Evolutionary conservation across 768 basidiomycete genomes (phyloP).

Genomic region (Mycena maculata): DNA sequence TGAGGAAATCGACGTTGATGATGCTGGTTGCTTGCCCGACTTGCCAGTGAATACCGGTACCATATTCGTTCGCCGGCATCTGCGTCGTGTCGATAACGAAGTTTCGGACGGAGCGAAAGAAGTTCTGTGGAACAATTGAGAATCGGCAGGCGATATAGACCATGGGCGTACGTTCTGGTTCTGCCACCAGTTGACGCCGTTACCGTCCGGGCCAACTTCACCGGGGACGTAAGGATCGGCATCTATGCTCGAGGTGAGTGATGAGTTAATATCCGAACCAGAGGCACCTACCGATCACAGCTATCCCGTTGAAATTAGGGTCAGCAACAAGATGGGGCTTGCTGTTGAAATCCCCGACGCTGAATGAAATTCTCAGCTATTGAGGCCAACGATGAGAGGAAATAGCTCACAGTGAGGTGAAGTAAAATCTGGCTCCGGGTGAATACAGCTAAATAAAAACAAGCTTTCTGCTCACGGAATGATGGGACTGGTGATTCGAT

Average conservation of each 20-base stretch:
- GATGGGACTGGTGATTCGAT: slow-evolving; percentile 16
- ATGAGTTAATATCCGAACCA: background rate
- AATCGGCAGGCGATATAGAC: background rate
- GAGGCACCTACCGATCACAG: slow-evolving; percentile 44
- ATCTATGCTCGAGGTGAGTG: slow-evolving; percentile 3
- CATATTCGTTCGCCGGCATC: slow-evolving; percentile 45
- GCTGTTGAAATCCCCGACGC: slow-evolving; percentile 12
- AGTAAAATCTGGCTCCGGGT: slow-evolving; percentile 4
- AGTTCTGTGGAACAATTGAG: background rate
- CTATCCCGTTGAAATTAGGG: slow-evolving; percentile 45
- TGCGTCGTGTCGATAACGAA: slow-evolving; percentile 54
- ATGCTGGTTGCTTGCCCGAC: slow-evolving; percentile 59
- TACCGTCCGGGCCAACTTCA: slow-evolving; percentile 7
- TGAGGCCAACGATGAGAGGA: no score
- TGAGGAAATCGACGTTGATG: slow-evolving; percentile 53
- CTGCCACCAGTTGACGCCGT: slow-evolving; percentile 25
- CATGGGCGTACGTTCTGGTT: slow-evolving; percentile 20
- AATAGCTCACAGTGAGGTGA: slow-evolving; percentile 19
- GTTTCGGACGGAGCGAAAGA: slow-evolving; percentile 56
- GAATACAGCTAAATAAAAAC: background rate
- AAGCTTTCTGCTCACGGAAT: slow-evolving; percentile 5
- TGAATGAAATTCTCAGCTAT: no score
- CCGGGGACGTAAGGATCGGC: slow-evolving; percentile 23
- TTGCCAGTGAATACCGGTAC: slow-evolving; percentile 60
- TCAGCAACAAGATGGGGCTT: slow-evolving; percentile 35